These are phyloP conservation scores for Malassezia vespertilionis DNA, from an alignment of 1,284 basidiomycete species.

Conservation along the genomic window DNA sequence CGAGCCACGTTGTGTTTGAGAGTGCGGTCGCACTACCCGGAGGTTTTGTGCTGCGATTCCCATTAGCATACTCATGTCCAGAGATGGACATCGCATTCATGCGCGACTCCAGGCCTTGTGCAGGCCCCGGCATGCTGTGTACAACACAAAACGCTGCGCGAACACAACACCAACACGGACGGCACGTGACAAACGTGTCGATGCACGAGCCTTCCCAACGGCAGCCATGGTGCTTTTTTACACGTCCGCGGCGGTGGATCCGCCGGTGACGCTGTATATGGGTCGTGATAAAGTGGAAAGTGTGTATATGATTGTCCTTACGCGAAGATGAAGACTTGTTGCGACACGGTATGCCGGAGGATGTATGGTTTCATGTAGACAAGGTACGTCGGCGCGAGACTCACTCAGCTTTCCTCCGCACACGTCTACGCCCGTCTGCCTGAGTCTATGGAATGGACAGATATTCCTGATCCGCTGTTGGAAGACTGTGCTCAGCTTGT, in stretches of 20 bases:
- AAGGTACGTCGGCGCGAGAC: constrained; percentile 32
- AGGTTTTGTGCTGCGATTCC: no score
- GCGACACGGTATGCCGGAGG: constrained; percentile 56
- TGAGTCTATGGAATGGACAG: constrained; percentile 67
- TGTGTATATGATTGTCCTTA: constrained; percentile 5
- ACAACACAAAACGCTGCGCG: no score
- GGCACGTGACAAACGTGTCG: background rate
- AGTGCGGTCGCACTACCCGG: constrained; percentile 6
- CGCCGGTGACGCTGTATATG: constrained; percentile 74
- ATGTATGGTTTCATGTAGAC: constrained; percentile 56
- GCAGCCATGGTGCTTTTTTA: constrained; percentile 57
- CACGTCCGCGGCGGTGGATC: constrained; percentile 53
- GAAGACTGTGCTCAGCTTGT: constrained; percentile 84
- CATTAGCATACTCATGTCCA: background rate
- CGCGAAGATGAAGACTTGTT: constrained; percentile 20
- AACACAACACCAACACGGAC: constrained; percentile 11
- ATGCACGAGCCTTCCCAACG: constrained; percentile 3
- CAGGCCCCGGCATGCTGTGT: constrained; percentile 4
- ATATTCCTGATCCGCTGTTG: constrained; percentile 67
- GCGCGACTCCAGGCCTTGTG: constrained; percentile 7
- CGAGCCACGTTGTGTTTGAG: constrained; percentile 13
- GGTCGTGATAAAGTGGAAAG: constrained; percentile 67
- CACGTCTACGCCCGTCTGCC: constrained; percentile 69
- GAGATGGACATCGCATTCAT: constrained; percentile 13
- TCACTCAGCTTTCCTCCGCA: constrained; percentile 30